Percentiles rank a stretch among this genome's conserved stretches.
Conservation (phyloP, 2,329 filamentous ascomycete genomes). For the Colletotrichum filicis region DNA sequence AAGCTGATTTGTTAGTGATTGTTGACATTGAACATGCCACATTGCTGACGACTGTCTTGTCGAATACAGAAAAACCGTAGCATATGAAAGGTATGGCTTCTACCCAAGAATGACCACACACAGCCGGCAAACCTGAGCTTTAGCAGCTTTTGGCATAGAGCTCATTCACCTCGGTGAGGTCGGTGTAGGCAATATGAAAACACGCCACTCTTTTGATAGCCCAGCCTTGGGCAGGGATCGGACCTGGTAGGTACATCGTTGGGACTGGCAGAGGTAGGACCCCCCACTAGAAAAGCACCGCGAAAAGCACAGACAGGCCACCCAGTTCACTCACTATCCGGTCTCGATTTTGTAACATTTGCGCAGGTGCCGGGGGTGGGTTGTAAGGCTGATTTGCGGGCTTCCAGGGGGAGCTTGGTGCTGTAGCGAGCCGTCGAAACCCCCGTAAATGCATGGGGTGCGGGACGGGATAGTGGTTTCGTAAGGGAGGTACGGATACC, state of each 20-base stretch:
- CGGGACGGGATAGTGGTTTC: neutral
- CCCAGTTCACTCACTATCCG: neutral
- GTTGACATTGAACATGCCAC: too few species aligned
- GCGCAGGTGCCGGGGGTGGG: constrained; percentile 3
- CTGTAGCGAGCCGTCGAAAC: constrained; percentile 20
- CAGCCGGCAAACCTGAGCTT: too few species aligned
- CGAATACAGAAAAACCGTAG: too few species aligned
- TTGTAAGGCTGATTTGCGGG: constrained; percentile 32
- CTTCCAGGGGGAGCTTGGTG: constrained; percentile 25
- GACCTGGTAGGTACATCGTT: neutral
- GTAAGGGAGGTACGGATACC: too few species aligned
- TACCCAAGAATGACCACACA: too few species aligned
- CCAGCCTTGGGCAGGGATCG: constrained; percentile 9
- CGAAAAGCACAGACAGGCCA: constrained; percentile 22
- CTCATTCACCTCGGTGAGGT: neutral
- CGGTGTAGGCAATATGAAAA: neutral
- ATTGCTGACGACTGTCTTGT: too few species aligned
- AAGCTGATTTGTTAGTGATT: too few species aligned
- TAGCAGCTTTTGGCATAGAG: neutral
- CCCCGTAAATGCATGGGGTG: neutral
- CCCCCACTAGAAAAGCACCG: constrained; percentile 27
- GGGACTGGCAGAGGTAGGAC: neutral
- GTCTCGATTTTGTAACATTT: neutral
- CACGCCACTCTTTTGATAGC: neutral
- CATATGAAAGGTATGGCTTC: too few species aligned